Evolutionary conservation across 768 basidiomycete species (phyloP), one percentile per base, ranked within the genome.

Genomic region (Obba rivulosa): DNA sequence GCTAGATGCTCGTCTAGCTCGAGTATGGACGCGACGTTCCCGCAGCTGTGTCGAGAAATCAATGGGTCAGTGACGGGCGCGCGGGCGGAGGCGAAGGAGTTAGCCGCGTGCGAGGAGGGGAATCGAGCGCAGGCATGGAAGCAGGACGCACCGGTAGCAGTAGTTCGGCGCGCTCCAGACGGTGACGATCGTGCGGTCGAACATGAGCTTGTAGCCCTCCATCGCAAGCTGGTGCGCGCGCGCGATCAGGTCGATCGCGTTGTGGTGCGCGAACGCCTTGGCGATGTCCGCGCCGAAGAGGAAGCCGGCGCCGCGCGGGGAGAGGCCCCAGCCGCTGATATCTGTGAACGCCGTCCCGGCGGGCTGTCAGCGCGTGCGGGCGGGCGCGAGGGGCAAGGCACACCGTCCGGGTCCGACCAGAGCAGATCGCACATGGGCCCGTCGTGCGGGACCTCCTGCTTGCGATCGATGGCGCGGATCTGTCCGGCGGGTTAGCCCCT

Each of bases 391-490:
- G 43, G 5, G 35, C 13, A 13, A 41, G 28, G 43, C 57, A 16
- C 48, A 93, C 93, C 94, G 66, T 98, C 95, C 39, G 95, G 95
- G 73, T 98, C 95, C 50, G 94, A 96, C 95, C 95, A 98, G n/a
- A 98, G 74, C 2, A 98, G 73, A 69, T 98, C 95, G 62, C 95
- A 98, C 95, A 98, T 97, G 8, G 93, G 85, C 11, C 95, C 95
- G 62, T 98, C 95, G 65, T 98, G 95, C 22, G 95, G 95, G 20
- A 98, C 95, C 63, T 98, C 95, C 66, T 95, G 92, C 66, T 94
- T 93, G 28, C 95, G 72, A 72, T 97, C 94, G 58, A 98, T 95
- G 34, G 84, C 77, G 43, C 95, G 87, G 57, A 98, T 97, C 93
- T 89, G 43, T 16, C 21, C 21, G 41, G 34, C 35, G 24, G 34